These are phyloP conservation scores for Mucor racemosus DNA, from an alignment of 371 early-diverging fungal genomes.

Conservation along the genomic window DNA sequence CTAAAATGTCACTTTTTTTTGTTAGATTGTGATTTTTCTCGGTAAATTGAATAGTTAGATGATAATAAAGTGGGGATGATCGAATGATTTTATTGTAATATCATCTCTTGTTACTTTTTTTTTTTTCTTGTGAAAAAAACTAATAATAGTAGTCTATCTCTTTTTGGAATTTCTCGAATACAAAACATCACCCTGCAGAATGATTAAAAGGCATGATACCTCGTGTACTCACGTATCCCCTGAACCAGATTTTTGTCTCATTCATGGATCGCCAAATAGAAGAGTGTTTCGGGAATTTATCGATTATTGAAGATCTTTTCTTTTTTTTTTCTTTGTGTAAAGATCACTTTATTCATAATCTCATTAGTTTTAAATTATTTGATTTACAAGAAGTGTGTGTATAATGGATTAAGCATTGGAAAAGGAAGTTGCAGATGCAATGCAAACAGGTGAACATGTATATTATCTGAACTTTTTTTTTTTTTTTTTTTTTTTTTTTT, in stretches of 20 bases:
- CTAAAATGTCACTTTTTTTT: neutral
- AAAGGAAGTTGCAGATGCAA: constrained; percentile 3
- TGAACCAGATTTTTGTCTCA: neutral
- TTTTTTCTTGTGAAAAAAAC: neutral
- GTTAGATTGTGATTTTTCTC: neutral
- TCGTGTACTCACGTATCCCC: constrained; percentile 6
- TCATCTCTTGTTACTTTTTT: neutral
- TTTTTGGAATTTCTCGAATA: constrained; percentile 8
- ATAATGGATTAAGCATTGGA: neutral
- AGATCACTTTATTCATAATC: neutral
- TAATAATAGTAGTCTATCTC: constrained; percentile 4
- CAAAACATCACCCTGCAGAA: constrained; percentile 3
- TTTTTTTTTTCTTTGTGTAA: neutral
- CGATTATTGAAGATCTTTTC: neutral
- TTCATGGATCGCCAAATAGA: neutral
- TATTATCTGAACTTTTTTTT: neutral
- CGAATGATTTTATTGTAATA: neutral
- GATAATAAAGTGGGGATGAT: neutral
- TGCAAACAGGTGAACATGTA: neutral
- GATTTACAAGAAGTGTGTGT: neutral
- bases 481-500: neutral
- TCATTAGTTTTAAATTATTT: neutral
- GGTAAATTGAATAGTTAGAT: neutral
- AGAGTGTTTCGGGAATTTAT: neutral
- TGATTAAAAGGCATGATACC: constrained; percentile 6